These are phyloP conservation scores for Aspergillus kassunensis DNA, from an alignment of 495 filamentous ascomycete genomes.

Conservation along the genomic window DNA sequence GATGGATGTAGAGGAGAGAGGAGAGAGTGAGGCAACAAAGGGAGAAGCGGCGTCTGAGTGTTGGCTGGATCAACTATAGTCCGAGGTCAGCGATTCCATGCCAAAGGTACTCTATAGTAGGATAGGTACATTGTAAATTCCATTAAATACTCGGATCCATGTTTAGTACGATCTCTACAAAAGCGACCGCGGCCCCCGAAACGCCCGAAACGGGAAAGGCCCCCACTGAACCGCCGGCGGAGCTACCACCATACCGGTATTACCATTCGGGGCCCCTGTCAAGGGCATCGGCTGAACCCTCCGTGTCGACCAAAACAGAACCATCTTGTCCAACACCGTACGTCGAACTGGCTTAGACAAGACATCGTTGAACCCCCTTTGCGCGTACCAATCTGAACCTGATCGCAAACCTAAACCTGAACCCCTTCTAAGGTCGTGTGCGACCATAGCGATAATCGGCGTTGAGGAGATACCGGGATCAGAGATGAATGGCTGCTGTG, in stretches of 20 bases:
- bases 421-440: no score
- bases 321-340: not conserved
- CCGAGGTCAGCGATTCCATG: no score
- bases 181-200: not conserved
- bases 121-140: no score
- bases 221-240: not conserved
- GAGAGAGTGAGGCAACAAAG: no score
- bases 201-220: not conserved
- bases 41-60: no score
- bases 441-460: not conserved
- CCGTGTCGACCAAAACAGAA: conserved; percentile 3
- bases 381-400: not conserved
- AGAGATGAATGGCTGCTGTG: not conserved
- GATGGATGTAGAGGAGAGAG: no score
- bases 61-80: no score
- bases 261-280: not conserved
- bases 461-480: not conserved
- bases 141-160: no score
- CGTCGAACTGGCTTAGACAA: not conserved
- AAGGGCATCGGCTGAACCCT: not conserved
- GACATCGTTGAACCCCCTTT: not conserved
- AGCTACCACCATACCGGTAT: not conserved
- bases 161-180: no score
- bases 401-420: no score
- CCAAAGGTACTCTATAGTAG: no score